phyloP scores from a whole-genome alignment of 1,284 basidiomycete genomes.

The Trichosporon sp. region DNA sequence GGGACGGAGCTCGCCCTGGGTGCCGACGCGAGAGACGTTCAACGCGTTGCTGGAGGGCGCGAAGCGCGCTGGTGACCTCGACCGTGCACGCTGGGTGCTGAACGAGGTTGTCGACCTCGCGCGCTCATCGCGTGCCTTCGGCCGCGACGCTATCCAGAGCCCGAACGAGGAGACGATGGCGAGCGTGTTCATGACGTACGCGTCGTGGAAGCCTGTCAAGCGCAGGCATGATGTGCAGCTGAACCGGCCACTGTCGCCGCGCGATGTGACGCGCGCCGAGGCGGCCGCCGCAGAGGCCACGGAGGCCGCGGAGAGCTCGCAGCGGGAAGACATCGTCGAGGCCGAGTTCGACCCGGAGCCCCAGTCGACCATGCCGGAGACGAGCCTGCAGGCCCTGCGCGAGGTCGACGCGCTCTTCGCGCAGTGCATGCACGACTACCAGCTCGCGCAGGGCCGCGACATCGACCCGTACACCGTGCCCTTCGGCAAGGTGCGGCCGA shows the following conservation, averaged over 20 bases:
- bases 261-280: background rate
- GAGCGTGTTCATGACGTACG: conserved; percentile 83
- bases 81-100: conserved; percentile 81
- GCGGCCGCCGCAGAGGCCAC: conserved; percentile 4
- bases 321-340: conserved; percentile 10
- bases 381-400: conserved; percentile 63
- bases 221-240: conserved; percentile 8
- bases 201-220: conserved; percentile 61
- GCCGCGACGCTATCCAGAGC: conserved; percentile 16
- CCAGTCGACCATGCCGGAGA: conserved; percentile 55
- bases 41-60: conserved; percentile 81
- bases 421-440: conserved; percentile 59
- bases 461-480: conserved; percentile 34
- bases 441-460: conserved; percentile 14
- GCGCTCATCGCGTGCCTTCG: conserved; percentile 24
- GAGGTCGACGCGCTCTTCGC: conserved; percentile 70
- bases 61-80: conserved; percentile 77
- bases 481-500: conserved; percentile 61
- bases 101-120: conserved; percentile 65
- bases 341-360: background rate
- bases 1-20: conserved; percentile 55
- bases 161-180: conserved; percentile 73
- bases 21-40: conserved; percentile 69
- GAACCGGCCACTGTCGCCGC: background rate
- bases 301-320: background rate